Base-by-base conservation (phyloP, 257 asterid genomes). In the Anisodus tanguticus region DNA sequence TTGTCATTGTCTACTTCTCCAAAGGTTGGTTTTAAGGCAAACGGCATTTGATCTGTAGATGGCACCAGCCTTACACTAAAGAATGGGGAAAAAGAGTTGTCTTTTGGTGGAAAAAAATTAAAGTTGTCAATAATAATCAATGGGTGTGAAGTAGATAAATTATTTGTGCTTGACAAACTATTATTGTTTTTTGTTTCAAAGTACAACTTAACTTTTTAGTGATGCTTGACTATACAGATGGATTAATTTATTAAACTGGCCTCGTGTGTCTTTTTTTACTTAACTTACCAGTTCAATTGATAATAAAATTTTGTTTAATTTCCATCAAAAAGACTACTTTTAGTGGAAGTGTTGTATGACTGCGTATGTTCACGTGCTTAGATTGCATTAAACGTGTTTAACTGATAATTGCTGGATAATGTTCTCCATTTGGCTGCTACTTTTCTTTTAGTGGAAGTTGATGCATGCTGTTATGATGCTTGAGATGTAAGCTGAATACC, bases 361-460 rank as follows among this genome's bases (percentile, higher is more conserved):
- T 76, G 86, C 91, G 88, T 85, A 84, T 72, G 83, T 85, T 91
- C 92, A 87, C 92, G 90, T 90, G 92, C 84, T 45, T 10, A 58
- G 68, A 68, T 89, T 57, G 55, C 64, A 51, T 55, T 85, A 72
- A 79, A 13, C 74, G 53, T 87, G 77, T 80, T 26, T 63, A 60
- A 81, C 72, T 86, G 82, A 82, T 77, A 53, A 53, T 64, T 53
- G 81, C 66, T 82, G 84, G 86, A 88, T 91, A 90, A 88, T 91
- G 90, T 87, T 91, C 85, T 66, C 76, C 39, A 72, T 43, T 16
- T 68, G 54, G 45, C 66, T 59, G 66, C 64, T 59, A 26, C 31
- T 59, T 59, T 59, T 59, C 45, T 41, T 19, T 59, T n/a, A 5
- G 26, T 59, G 64, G 26, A 51, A 59, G 43, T 69, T 69, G 26